These are phyloP conservation scores for Chionographis japonica DNA, from an alignment of 106 monocot species.

Conservation along the genomic window DNA sequence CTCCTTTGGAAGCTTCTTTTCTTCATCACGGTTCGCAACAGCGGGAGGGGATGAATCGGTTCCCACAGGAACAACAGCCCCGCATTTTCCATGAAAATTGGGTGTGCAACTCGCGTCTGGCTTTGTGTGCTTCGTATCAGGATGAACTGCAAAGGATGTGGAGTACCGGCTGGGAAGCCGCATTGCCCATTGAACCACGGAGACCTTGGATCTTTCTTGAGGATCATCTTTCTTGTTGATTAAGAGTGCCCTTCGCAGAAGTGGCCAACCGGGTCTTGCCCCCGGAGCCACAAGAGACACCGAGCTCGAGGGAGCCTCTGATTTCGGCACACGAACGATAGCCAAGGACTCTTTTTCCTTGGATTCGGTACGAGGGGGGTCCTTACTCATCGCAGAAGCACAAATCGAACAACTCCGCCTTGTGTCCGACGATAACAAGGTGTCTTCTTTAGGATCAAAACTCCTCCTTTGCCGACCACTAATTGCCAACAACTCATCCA, in stretches of 20 bases:
- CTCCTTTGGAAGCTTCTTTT: constrained; percentile 28
- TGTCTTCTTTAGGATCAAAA: too few species aligned
- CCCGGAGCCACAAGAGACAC: constrained; percentile 7
- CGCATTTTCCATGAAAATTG: constrained; percentile 14
- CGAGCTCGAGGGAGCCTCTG: background rate
- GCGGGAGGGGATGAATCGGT: background rate
- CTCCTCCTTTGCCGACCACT: too few species aligned
- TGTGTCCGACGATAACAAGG: too few species aligned
- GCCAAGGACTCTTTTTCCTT: constrained; percentile 8
- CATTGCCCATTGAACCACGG: constrained; percentile 55
- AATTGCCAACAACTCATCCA: too few species aligned
- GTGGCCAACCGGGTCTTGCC: constrained; percentile 50
- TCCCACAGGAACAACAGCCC: constrained; percentile 5
- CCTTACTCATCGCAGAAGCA: too few species aligned
- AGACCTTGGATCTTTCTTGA: constrained; percentile 23
- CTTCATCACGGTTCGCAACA: constrained; percentile 4
- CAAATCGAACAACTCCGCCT: too few species aligned
- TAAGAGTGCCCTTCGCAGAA: constrained; percentile 26
- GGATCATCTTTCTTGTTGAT: constrained; percentile 9
- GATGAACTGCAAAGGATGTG: constrained; percentile 19
- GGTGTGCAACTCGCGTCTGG: constrained; percentile 4
- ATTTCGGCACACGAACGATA: background rate
- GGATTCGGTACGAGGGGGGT: background rate
- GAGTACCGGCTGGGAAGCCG: constrained; percentile 46
- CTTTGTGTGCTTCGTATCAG: constrained; percentile 22